A percentile compares a stretch with the other conserved stretches of the same genome.
Conservation (phyloP, 306 rosid species). For the Adenanthera pavonina region DNA sequence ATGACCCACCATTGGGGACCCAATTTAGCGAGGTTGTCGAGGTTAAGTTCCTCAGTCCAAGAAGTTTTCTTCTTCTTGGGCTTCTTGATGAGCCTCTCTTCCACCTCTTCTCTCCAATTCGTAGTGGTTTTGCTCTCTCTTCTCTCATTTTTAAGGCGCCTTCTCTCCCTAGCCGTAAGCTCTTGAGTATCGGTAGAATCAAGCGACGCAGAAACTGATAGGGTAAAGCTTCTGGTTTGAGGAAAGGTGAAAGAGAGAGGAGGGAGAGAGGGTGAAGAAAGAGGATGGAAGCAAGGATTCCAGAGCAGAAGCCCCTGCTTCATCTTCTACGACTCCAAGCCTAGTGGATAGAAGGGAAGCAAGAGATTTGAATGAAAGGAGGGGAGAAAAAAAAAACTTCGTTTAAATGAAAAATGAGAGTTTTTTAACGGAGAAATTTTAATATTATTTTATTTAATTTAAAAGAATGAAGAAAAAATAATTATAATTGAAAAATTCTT, state of each 20-base stretch:
- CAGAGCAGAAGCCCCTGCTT: constrained; percentile 57
- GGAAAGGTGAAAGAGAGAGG: constrained; percentile 32
- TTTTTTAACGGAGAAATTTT: too few relatives aligned
- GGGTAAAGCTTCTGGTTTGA: constrained; percentile 31
- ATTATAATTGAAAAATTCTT: too few relatives aligned
- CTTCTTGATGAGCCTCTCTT: constrained; percentile 70
- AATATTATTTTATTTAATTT: too few relatives aligned
- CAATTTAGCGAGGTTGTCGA: constrained; percentile 63
- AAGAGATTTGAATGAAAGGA: too few relatives aligned
- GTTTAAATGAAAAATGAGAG: too few relatives aligned
- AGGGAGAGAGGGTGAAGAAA: constrained; percentile 38
- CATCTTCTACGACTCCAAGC: constrained; percentile 42
- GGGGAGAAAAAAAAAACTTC: too few relatives aligned
- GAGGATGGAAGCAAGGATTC: constrained; percentile 54
- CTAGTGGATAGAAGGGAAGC: neutral
- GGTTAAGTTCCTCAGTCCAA: constrained; percentile 83
- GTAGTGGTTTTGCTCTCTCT: constrained; percentile 61
- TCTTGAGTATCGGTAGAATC: constrained; percentile 48
- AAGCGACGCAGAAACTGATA: constrained; percentile 55
- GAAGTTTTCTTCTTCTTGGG: constrained; percentile 65
- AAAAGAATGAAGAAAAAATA: too few relatives aligned
- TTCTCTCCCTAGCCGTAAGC: constrained; percentile 68
- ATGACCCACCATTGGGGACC: constrained; percentile 92
- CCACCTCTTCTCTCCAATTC: constrained; percentile 83
- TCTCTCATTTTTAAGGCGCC: constrained; percentile 73